These are phyloP conservation scores for Capsicum rhomboideum DNA, from an alignment of 257 asterid genomes.

Conservation along the genomic window DNA sequence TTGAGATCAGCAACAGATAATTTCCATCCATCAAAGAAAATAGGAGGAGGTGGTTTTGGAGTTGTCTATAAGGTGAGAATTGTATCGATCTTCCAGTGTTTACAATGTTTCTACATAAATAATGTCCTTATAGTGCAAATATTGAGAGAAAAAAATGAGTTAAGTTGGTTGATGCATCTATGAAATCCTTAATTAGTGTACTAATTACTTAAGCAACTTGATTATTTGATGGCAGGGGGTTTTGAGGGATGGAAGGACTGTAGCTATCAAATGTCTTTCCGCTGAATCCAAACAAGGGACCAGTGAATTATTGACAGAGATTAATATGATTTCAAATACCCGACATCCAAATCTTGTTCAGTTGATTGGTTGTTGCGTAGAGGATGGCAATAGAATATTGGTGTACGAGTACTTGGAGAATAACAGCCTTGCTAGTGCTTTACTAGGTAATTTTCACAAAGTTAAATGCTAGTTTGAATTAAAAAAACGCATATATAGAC, in stretches of 20 bases:
- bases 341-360: conserved; percentile 68
- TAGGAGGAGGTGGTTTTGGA: conserved; percentile 85
- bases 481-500: neutral
- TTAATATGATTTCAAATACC: conserved; percentile 50
- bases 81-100: neutral
- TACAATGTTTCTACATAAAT: no score
- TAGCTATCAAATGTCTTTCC: conserved; percentile 76
- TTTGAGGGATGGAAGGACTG: conserved; percentile 62
- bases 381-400: conserved; percentile 47
- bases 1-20: conserved; percentile 61
- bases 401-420: conserved; percentile 80
- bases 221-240: conserved; percentile 42
- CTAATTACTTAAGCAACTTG: neutral
- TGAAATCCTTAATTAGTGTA: neutral
- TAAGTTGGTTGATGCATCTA: neutral
- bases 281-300: conserved; percentile 76
- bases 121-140: neutral
- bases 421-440: conserved; percentile 68
- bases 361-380: conserved; percentile 69
- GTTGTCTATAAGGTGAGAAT: conserved; percentile 54
- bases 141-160: neutral
- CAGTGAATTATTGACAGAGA: conserved; percentile 66
- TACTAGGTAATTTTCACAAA: conserved; percentile 41
- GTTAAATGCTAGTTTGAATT: neutral
- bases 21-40: conserved; percentile 62